A percentile compares a stretch with the other conserved stretches of the same genome.
These are phyloP conservation scores for Cyberlindnera mycetangii DNA, from an alignment of 805 yeast genomes.

Conservation along the genomic window DNA sequence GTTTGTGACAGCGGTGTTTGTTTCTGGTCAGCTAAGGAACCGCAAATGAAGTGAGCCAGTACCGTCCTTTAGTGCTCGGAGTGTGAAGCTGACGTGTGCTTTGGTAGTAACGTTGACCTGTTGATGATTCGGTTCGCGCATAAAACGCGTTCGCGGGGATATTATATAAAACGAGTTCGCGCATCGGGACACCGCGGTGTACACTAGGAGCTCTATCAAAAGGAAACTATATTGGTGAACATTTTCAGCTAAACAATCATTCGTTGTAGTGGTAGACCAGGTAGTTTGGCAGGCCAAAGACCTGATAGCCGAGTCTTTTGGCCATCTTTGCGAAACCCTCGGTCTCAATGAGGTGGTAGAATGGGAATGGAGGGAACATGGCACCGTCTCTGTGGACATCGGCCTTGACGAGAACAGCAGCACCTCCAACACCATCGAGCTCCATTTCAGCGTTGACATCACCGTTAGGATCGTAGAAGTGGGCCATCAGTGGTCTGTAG, in stretches of 20 bases:
- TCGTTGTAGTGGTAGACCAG: slow-evolving; percentile 90
- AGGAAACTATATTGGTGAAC: background rate
- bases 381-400: slow-evolving; percentile 99
- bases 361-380: slow-evolving; percentile 98
- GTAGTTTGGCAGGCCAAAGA: slow-evolving; percentile 91
- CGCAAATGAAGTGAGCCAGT: no score
- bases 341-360: slow-evolving; percentile 93
- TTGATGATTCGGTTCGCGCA: slow-evolving; percentile 1
- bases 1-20: background rate
- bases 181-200: background rate
- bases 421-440: slow-evolving; percentile 97
- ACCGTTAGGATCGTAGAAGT: slow-evolving; percentile 67
- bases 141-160: background rate
- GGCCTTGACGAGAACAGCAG: slow-evolving; percentile 92
- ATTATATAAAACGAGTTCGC: background rate
- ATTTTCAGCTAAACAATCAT: slow-evolving; percentile 25
- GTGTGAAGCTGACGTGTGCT: background rate
- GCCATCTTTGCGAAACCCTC: slow-evolving; percentile 99
- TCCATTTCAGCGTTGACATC: slow-evolving; percentile 67
- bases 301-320: slow-evolving; percentile 85
- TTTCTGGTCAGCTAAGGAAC: background rate
- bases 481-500: slow-evolving; percentile 92
- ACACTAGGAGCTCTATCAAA: background rate
- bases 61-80: no score
- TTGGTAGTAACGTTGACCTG: background rate